Base-by-base conservation (phyloP, 768 basidiomycete genomes). In the Calocybe gangraenosa region DNA sequence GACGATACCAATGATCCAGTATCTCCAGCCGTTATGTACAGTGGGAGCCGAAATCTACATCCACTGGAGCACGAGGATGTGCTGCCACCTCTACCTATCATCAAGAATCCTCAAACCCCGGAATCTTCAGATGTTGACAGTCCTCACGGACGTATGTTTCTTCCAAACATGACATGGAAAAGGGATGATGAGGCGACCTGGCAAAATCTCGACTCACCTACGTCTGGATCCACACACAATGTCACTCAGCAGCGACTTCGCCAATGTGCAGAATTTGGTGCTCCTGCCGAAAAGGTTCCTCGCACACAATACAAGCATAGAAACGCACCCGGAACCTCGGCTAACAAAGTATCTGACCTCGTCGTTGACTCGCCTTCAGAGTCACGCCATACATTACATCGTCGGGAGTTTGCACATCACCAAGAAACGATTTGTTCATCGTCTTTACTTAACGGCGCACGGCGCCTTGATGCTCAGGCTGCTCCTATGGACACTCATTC, bases 1-100 rank as follows among this genome's bases (percentile, higher is more conserved):
- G 54, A 58, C 42, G 55, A 59, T 36, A 56, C 59, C 17, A 61
- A 68, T 39, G 73, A 75, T 50, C 70, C 65, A 2, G 73, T 75
- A 10, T 75, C 65, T 21, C 57, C 53, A 17, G 58, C 60, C 39
- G 19, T 64, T 25, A 53, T 62, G 22, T 52, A 43, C 19, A 46
- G 40, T 20, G 57, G 54, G 19, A 50, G 44, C 17, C 46, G 33
- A 20, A 47, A 22, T 34, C 28, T 18, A 32, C 37, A 33, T 35
- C 41, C 19, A 19, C 39, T 23, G 11, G 13, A 15, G 34, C 32
- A 37, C 4, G 45, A 38, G 14, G 48, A 47, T 41, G 42, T 47
- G 20, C 44, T 57, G 25, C 42, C 44, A 10, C 55, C 55, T 19
- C 50, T 56, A 7, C 58, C 51, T 20, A 44, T 49, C 13, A 15